phyloP scores from a whole-genome alignment of 345 rosid genomes.

The Mercurialis annua region DNA sequence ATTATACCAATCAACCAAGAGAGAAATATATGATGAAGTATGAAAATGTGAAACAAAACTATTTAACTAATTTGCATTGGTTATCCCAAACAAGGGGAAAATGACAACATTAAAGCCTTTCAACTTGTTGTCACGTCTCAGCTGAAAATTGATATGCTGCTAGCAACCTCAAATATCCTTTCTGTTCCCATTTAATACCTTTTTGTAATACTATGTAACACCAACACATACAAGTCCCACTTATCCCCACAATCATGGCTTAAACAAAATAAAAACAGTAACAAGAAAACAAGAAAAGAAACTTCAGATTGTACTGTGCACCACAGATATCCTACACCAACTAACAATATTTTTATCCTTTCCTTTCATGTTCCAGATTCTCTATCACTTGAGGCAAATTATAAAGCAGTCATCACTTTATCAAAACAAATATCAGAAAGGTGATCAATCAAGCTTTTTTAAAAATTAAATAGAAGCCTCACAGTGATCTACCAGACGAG shows the following conservation, averaged over 20 bases:
- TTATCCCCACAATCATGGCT: not conserved
- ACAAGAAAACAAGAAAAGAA: not conserved
- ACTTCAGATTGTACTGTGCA: not conserved
- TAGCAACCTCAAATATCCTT: not conserved
- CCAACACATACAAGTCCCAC: not conserved
- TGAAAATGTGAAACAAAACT: not conserved
- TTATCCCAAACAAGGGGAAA: not conserved
- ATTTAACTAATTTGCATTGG: not conserved
- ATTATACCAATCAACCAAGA: too few species aligned
- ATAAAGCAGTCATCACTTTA: not conserved
- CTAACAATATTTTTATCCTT: not conserved
- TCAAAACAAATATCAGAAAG: slow-evolving; percentile 3
- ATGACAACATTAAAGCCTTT: slow-evolving; percentile 11
- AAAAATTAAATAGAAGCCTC: slow-evolving; percentile 43
- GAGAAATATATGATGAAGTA: not conserved
- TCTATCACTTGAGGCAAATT: not conserved
- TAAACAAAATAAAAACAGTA: not conserved
- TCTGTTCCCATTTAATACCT: not conserved
- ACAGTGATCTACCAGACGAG: slow-evolving; percentile 56
- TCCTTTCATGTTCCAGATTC: not conserved
- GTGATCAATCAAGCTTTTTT: slow-evolving; percentile 2
- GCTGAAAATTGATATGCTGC: not conserved
- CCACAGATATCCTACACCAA: not conserved
- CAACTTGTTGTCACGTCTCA: slow-evolving; percentile 12
- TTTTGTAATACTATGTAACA: not conserved